A percentile compares a stretch with the other conserved stretches of the same genome.
phyloP scores from a whole-genome alignment of 805 yeast species.

The Saccharomycopsis synnaedendra region DNA sequence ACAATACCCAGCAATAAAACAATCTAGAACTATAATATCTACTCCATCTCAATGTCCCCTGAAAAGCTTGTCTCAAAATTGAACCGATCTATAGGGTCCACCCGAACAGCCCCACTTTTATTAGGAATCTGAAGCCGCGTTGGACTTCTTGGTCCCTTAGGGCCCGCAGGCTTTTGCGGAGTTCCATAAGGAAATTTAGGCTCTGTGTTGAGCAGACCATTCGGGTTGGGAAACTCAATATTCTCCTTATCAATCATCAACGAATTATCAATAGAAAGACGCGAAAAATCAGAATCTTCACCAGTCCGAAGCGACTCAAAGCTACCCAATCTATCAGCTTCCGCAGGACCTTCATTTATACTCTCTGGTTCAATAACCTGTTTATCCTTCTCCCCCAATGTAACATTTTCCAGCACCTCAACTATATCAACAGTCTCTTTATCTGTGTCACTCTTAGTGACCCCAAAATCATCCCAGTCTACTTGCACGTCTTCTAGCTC shows the following conservation, averaged over 20 bases:
- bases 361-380: background rate
- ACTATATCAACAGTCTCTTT: constrained; percentile 7
- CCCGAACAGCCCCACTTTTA: background rate
- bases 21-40: background rate
- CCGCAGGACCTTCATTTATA: background rate
- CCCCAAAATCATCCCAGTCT: background rate
- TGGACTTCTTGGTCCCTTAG: too few species aligned
- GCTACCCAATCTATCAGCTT: background rate
- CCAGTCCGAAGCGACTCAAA: background rate
- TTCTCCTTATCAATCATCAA: background rate
- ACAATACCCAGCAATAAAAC: background rate
- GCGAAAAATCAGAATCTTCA: background rate
- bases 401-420: background rate
- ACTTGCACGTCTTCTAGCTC: background rate
- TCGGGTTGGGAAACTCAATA: background rate
- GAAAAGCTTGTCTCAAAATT: constrained; percentile 15
- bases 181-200: background rate
- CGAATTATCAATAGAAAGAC: background rate
- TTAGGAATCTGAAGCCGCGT: background rate
- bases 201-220: background rate
- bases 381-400: background rate
- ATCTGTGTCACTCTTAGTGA: background rate
- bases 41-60: constrained; percentile 14
- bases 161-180: too few species aligned
- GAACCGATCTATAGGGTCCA: constrained; percentile 6